Base-by-base conservation (phyloP, 306 rosid genomes). In the Begonia masoniana region DNA sequence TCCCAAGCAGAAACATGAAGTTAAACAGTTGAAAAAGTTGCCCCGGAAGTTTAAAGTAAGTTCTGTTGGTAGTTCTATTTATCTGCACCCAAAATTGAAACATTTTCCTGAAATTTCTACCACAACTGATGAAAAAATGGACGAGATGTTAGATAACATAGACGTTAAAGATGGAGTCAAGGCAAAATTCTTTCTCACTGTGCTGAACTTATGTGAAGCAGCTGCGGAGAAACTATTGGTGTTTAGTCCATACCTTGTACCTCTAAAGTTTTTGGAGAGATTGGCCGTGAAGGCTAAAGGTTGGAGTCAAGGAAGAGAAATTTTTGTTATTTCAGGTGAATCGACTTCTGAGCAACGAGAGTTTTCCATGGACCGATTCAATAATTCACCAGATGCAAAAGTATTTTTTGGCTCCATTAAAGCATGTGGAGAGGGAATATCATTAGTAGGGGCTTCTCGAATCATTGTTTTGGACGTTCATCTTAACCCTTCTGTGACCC, bases 371-470 rank as follows among this genome's bases (percentile, higher is more conserved):
- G 84, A 91, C 13, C 80, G 50, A n/a, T 86, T 91, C 50, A 91
- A 86, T 65, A 81, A 68, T 52, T 78, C 96, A 1, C 64, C 86
- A 10, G 71, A 75, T 48, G 96, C 99, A 6, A 78, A 64, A 72
- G 76, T 91, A 39, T 86, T 91, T 70, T 85, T 91, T 70, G 99
- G 99, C 62, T 91, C 99, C 4, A 91, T 91, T 52, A 91, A 91
- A 76, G 99, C 99, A 2, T 91, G 99, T 46, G 99, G 99, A 19
- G 99, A 91, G 69, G 99, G 99, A 10, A 91, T 91, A 50, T 91
- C 99, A 13, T 58, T 86, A 64, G 96, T 91, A 51, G 99, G 99
- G 49, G 99, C 99, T 21, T 91, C 99, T 10, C 91, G 94, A 15
- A 59, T 91, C 15, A 63, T 91, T 12, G 74, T 91, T 13, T 62